Percentiles rank a stretch among this genome's conserved stretches.
These are phyloP conservation scores for Paramyrothecium roridum DNA, from an alignment of 2,329 filamentous ascomycete species.

Conservation along the genomic window DNA sequence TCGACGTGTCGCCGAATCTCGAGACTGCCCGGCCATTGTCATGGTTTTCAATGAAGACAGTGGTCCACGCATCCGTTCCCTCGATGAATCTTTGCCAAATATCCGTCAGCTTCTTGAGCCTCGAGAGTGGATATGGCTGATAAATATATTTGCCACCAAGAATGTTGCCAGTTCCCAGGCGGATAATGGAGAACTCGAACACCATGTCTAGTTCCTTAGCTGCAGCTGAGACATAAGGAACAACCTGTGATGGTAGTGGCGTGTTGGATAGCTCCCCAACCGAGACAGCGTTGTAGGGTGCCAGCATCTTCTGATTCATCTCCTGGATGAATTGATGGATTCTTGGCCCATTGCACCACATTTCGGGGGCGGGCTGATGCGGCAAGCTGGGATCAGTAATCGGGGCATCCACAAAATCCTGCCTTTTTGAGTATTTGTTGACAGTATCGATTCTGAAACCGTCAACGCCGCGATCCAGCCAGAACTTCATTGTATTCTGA, in stretches of 20 bases:
- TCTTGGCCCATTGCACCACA: slow-evolving; percentile 59
- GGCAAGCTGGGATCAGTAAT: slow-evolving; percentile 34
- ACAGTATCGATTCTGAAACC: slow-evolving; percentile 68
- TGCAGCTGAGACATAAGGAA: slow-evolving; percentile 51
- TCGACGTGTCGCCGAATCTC: slow-evolving; percentile 46
- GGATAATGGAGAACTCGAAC: slow-evolving; percentile 57
- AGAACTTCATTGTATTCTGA: slow-evolving; percentile 65
- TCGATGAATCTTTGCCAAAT: slow-evolving; percentile 49
- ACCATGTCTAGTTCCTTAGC: slow-evolving; percentile 59
- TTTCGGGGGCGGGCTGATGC: slow-evolving; percentile 40
- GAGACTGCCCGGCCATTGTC: slow-evolving; percentile 58
- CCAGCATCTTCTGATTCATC: slow-evolving; percentile 51
- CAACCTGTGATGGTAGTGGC: slow-evolving; percentile 45
- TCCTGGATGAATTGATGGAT: slow-evolving; percentile 61
- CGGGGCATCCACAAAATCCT: slow-evolving; percentile 51
- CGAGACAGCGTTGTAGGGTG: slow-evolving; percentile 55
- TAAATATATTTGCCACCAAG: slow-evolving; percentile 47
- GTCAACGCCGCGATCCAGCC: slow-evolving; percentile 66
- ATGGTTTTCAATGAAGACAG: slow-evolving; percentile 62
- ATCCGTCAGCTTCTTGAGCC: slow-evolving; percentile 38
- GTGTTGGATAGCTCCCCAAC: slow-evolving; percentile 62
- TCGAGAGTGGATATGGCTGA: slow-evolving; percentile 39
- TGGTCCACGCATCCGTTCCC: slow-evolving; percentile 53
- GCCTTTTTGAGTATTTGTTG: slow-evolving; percentile 63
- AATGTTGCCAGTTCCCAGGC: slow-evolving; percentile 47